These are phyloP conservation scores for Aspergillus ostianus DNA, from an alignment of 495 filamentous ascomycete genomes.

Conservation along the genomic window DNA sequence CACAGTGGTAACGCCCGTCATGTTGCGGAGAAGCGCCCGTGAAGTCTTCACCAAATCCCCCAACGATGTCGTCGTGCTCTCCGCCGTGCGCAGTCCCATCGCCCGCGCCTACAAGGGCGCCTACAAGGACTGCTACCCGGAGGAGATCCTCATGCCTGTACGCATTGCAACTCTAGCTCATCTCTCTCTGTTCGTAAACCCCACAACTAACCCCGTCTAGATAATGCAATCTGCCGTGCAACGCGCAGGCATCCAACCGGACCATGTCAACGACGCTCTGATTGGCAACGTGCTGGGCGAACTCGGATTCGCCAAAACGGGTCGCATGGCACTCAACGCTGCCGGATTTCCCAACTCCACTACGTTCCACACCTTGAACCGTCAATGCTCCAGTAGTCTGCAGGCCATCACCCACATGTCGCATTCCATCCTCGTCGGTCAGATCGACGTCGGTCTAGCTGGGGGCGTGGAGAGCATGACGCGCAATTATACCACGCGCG, in stretches of 20 bases:
- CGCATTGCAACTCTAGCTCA: background rate
- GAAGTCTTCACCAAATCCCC: constrained; percentile 37
- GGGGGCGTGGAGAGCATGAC: constrained; percentile 82
- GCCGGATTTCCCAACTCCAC: constrained; percentile 85
- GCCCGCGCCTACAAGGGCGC: constrained; percentile 72
- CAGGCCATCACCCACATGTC: constrained; percentile 86
- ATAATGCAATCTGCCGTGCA: constrained; percentile 54
- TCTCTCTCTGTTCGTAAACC: no score
- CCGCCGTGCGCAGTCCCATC: constrained; percentile 69
- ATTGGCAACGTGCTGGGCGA: constrained; percentile 79
- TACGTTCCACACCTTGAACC: constrained; percentile 70
- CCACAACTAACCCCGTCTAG: constrained; percentile 9
- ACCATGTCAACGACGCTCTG: constrained; percentile 71
- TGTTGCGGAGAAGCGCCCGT: constrained; percentile 16
- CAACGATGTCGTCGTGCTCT: constrained; percentile 87
- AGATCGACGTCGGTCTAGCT: constrained; percentile 78
- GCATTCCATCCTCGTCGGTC: constrained; percentile 68
- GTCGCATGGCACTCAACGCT: constrained; percentile 75
- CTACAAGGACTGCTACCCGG: constrained; percentile 81
- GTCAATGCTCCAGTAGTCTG: constrained; percentile 86
- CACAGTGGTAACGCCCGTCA: background rate
- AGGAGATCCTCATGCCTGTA: constrained; percentile 71
- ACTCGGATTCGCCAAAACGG: constrained; percentile 79
- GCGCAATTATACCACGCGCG: constrained; percentile 59
- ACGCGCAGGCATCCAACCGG: constrained; percentile 19